Evolutionary conservation across 148 eudicot species (phyloP).

Genomic region (Heliosperma pusillum): DNA sequence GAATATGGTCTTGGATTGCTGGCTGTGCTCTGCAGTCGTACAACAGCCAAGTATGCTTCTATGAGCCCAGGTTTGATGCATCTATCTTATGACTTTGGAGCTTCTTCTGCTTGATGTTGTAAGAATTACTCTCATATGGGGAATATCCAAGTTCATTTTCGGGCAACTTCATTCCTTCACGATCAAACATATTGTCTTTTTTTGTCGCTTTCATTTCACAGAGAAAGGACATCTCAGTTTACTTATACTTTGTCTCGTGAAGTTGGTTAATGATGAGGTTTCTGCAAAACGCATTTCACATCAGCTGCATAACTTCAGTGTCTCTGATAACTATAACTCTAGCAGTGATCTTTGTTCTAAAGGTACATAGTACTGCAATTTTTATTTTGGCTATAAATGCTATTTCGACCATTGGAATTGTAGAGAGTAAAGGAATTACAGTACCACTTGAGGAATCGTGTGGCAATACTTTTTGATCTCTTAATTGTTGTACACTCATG

Average conservation of each 20-base stretch:
- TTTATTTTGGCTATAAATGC: conserved; percentile 6
- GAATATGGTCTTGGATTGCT: conserved; percentile 96
- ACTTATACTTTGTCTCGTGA: neutral
- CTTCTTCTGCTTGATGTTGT: conserved; percentile 6
- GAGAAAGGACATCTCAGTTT: conserved; percentile 9
- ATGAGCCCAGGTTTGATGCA: conserved; percentile 98
- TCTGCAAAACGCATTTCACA: neutral
- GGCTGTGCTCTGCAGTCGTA: conserved; percentile 91
- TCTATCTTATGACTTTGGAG: conserved; percentile 45
- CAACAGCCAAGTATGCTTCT: conserved; percentile 94
- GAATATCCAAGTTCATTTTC: neutral
- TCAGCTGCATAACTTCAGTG: conserved; percentile 1
- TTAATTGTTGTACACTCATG: conserved; percentile 30
- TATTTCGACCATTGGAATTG: neutral
- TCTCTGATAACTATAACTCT: conserved; percentile 19
- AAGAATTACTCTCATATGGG: neutral
- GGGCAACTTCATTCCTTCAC: neutral
- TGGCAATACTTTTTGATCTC: conserved; percentile 12
- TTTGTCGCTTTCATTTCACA: neutral
- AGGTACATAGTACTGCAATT: neutral
- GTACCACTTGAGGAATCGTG: conserved; percentile 14
- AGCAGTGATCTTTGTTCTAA: neutral
- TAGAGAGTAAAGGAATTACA: neutral
- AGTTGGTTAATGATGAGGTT: conserved; percentile 4
- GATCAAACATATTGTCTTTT: conserved; percentile 1